These are phyloP conservation scores for Pseudocercospora crystallina DNA, from an alignment of 2,329 filamentous ascomycete genomes.

Conservation along the genomic window DNA sequence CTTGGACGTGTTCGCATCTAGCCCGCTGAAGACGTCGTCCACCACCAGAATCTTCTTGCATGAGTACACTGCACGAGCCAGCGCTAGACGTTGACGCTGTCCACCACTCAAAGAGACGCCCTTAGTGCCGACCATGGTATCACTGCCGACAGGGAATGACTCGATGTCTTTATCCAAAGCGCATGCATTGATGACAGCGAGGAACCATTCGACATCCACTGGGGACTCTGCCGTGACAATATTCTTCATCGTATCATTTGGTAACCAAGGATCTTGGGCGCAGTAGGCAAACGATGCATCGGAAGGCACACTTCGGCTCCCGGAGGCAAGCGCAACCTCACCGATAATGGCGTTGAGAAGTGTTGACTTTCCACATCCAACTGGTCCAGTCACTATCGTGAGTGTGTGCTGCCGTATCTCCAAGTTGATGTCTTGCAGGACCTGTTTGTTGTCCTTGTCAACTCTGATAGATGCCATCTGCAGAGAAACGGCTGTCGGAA, in stretches of 20 bases:
- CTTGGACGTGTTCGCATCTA: slow-evolving; percentile 60
- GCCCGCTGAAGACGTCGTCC: slow-evolving; percentile 76
- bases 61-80: slow-evolving; percentile 78
- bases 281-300: slow-evolving; percentile 12
- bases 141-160: slow-evolving; percentile 73
- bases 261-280: slow-evolving; percentile 22
- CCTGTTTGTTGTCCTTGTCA: slow-evolving; percentile 1
- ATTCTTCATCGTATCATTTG: slow-evolving; percentile 19
- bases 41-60: slow-evolving; percentile 73
- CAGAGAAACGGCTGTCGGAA: no score
- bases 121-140: slow-evolving; percentile 79
- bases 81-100: slow-evolving; percentile 78
- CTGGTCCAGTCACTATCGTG: slow-evolving; percentile 13
- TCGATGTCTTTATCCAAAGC: slow-evolving; percentile 73
- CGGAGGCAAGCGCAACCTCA: slow-evolving; percentile 6
- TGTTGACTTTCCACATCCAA: slow-evolving; percentile 16
- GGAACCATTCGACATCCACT: slow-evolving; percentile 66
- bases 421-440: slow-evolving; percentile 11
- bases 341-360: slow-evolving; percentile 17
- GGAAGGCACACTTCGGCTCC: not conserved
- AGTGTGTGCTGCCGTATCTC: not conserved
- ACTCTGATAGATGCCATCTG: no score
- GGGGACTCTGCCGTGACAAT: slow-evolving; percentile 13
- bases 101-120: slow-evolving; percentile 83
- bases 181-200: slow-evolving; percentile 68